phyloP scores from a whole-genome alignment of 2,329 filamentous ascomycete genomes.

The Podosphaera leucotricha region DNA sequence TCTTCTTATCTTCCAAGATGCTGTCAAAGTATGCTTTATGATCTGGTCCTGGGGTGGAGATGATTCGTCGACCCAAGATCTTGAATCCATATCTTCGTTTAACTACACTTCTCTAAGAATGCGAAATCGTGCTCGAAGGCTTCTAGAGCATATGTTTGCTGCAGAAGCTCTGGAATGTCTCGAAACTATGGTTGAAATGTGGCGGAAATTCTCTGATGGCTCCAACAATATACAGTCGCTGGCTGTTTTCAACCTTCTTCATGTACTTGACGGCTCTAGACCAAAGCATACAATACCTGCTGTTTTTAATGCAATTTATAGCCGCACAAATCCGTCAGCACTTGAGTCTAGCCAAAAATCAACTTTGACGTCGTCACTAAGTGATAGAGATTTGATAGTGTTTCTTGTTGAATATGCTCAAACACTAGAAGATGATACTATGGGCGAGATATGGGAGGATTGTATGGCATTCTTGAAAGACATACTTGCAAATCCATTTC shows the following conservation, averaged over 20 bases:
- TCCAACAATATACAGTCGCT: constrained; percentile 26
- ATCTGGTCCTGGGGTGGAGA: constrained; percentile 87
- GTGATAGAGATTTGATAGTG: constrained; percentile 60
- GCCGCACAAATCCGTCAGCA: constrained; percentile 63
- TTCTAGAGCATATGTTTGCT: constrained; percentile 79
- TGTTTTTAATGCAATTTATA: constrained; percentile 90
- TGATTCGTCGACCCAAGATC: constrained; percentile 35
- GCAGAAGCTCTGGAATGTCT: constrained; percentile 84
- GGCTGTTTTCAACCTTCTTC: constrained; percentile 63
- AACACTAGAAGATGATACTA: constrained; percentile 83
- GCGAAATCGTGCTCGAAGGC: constrained; percentile 65
- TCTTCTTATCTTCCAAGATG: constrained; percentile 87
- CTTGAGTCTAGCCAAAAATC: constrained; percentile 64
- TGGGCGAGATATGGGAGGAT: constrained; percentile 95
- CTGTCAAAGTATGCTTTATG: constrained; percentile 69
- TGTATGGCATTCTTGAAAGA: constrained; percentile 81
- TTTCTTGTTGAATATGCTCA: constrained; percentile 80
- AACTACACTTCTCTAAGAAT: constrained; percentile 76
- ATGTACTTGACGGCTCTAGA: constrained; percentile 73
- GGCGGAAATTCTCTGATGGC: constrained; percentile 33
- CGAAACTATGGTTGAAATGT: constrained; percentile 72
- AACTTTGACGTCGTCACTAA: constrained; percentile 64
- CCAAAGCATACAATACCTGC: constrained; percentile 83
- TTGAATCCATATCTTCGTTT: constrained; percentile 55
- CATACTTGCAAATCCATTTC: constrained; percentile 77